A percentile compares a stretch with the other conserved stretches of the same genome.
Evolutionary conservation across 2,329 filamentous ascomycete species (phyloP).

Genomic region (Aureobasidium mangrovei): DNA sequence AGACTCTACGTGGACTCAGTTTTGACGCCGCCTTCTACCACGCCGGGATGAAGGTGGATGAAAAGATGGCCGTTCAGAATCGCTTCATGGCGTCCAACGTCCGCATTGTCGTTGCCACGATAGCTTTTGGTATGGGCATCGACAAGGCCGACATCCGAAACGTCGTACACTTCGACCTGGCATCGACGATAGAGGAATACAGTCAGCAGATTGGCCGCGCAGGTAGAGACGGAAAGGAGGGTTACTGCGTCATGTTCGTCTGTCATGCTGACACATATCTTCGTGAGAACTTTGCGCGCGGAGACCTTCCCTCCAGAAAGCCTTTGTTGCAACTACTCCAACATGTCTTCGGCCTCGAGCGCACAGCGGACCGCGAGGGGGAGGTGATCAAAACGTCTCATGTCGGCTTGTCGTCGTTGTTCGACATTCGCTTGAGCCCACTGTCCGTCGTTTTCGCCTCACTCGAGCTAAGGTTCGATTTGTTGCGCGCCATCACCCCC

Average conservation of each 20-base stretch:
- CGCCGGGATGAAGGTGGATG: conserved; percentile 40
- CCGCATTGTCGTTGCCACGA: conserved; percentile 45
- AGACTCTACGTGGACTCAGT: conserved; percentile 28
- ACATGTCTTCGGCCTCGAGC: conserved; percentile 39
- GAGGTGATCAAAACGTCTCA: conserved; percentile 41
- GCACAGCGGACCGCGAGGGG: conserved; percentile 27
- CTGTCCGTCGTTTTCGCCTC: conserved; percentile 42
- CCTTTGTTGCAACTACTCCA: conserved; percentile 42
- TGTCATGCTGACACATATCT: conserved; percentile 50
- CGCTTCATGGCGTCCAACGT: conserved; percentile 42
- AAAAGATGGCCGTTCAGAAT: conserved; percentile 43
- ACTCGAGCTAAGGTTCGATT: conserved; percentile 50
- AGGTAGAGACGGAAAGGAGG: conserved; percentile 45
- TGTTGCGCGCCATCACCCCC: conserved; percentile 49
- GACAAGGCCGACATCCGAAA: conserved; percentile 49
- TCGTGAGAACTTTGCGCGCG: conserved; percentile 51
- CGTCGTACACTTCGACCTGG: conserved; percentile 45
- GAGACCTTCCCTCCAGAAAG: conserved; percentile 47
- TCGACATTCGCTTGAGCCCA: conserved; percentile 42
- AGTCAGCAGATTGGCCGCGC: conserved; percentile 51
- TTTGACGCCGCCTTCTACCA: conserved; percentile 43
- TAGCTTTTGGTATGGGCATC: conserved; percentile 54
- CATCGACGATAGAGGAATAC: conserved; percentile 48
- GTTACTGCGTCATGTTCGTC: conserved; percentile 50
- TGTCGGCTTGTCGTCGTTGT: conserved; percentile 38